phyloP scores from a whole-genome alignment of 805 yeast species.

The Candida suzukii region DNA sequence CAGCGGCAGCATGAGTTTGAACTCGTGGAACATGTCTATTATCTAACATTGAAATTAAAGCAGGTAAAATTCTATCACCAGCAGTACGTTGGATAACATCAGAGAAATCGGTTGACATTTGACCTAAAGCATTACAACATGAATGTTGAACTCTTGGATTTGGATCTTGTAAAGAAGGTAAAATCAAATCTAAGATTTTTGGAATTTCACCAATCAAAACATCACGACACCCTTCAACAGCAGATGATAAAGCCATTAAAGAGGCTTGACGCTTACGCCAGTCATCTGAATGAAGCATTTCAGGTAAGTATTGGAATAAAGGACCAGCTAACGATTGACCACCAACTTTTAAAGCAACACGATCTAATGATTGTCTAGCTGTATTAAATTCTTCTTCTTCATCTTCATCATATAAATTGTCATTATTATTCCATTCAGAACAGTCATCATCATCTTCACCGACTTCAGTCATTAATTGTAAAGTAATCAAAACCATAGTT shows the following conservation, averaged over 20 bases:
- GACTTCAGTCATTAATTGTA: conserved; percentile 87
- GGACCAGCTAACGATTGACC: conserved; percentile 83
- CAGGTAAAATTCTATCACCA: conserved; percentile 78
- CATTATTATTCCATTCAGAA: conserved; percentile 75
- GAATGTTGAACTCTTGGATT: conserved; percentile 97
- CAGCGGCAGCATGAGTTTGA: conserved; percentile 98
- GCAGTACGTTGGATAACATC: conserved; percentile 77
- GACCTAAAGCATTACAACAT: conserved; percentile 94
- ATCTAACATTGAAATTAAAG: conserved; percentile 74
- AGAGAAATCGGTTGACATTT: conserved; percentile 94
- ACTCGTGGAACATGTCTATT: conserved; percentile 78
- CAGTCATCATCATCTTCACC: conserved; percentile 75
- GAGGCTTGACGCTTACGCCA: conserved; percentile 99
- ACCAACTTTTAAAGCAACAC: conserved; percentile 76
- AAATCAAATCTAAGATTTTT: conserved; percentile 71
- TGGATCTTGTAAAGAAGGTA: conserved; percentile 77
- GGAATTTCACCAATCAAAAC: conserved; percentile 78
- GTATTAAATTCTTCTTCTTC: conserved; percentile 86
- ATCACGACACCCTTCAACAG: conserved; percentile 96
- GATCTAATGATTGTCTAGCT: conserved; percentile 91
- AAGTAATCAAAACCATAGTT: conserved; percentile 63
- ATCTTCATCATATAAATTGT: conserved; percentile 72
- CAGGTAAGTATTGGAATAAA: conserved; percentile 78
- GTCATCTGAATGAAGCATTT: conserved; percentile 63
- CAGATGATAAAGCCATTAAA: conserved; percentile 91